A percentile compares a stretch with the other conserved stretches of the same genome.
phyloP scores from a whole-genome alignment of 306 rosid genomes.

The Gastrolobium bilobum region DNA sequence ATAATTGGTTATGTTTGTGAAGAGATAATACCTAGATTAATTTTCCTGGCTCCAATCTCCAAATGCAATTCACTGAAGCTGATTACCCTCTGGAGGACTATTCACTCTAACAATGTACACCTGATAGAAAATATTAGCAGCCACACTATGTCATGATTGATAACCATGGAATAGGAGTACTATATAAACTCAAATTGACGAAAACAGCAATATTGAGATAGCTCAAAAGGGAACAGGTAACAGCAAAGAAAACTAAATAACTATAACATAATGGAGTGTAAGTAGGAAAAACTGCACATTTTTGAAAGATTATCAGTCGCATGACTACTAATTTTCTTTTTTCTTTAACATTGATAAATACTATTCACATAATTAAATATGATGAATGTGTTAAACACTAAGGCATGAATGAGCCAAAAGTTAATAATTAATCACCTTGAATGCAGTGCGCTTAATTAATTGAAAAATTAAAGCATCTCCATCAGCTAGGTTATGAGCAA shows the following conservation, averaged over 20 bases:
- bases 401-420: conserved; percentile 25
- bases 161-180: neutral
- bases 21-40: conserved; percentile 51
- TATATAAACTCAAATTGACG: conserved; percentile 5
- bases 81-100: conserved; percentile 43
- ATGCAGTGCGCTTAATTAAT: conserved; percentile 59
- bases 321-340: neutral
- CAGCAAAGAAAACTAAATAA: neutral
- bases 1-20: neutral
- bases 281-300: neutral
- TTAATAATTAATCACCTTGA: conserved; percentile 72
- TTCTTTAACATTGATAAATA: conserved; percentile 29
- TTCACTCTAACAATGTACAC: conserved; percentile 72
- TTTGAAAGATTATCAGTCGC: neutral
- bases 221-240: conserved; percentile 2
- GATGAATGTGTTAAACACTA: conserved; percentile 23
- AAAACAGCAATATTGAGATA: conserved; percentile 12
- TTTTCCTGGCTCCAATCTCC: conserved; percentile 45
- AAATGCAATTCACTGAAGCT: conserved; percentile 29
- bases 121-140: conserved; percentile 53
- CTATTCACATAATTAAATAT: conserved; percentile 16
- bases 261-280: too few species aligned
- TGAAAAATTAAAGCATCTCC: conserved; percentile 90
- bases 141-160: conserved; percentile 21
- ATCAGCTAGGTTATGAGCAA: conserved; percentile 79